Evolutionary conservation across 768 basidiomycete species (phyloP), one percentile per base, ranked within the genome.

Genomic region (Boletus vinaceobasis): DNA sequence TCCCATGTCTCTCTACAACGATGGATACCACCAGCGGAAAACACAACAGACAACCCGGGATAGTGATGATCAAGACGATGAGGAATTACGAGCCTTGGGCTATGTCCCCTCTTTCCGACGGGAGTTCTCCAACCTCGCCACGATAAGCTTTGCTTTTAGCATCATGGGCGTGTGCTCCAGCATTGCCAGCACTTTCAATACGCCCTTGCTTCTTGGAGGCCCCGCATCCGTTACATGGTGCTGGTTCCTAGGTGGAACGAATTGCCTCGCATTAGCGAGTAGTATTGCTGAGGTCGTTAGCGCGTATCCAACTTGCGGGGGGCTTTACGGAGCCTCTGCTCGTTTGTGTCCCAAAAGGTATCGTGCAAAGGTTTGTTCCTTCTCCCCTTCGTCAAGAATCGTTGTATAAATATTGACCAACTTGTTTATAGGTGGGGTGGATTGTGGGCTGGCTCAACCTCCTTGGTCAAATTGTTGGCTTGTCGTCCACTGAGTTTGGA

Each of bases 321-420:
- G 60, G 9, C 47, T 68, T 4, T 90, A 90, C 60, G 88, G 87
- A n/a, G 88, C 88, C 4, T 89, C 88, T 27, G 87, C 87, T n/a
- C 82, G 84, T 63, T 73, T 89, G 9, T 82, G 83, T 6, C 88
- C 88, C 0, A 78, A 74, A 59, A 78, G 69, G 52, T 78, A 87
- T 63, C 82, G 88, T 48, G 82, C 88, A 37, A 81, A 74, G 65
- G 87, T 85, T 62, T 32, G 71, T 63, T 26, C 17, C 6, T 33
- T 59, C 32, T 44, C 19, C 17, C 19, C 29, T 21, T 55, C 35
- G 1, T 51, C 42, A 7, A 40, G n/a, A 15, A 29, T 52, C 15
- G 5, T 21, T 31, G 4, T 23, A 4, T 23, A 8, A 15, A 32
- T 38, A 17, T 27, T 21, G 35, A 49, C 43, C 15, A 17, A 53